Evolutionary conservation across 73 alveolate genomes (phyloP).

Genomic region (Stentor roeselii): DNA sequence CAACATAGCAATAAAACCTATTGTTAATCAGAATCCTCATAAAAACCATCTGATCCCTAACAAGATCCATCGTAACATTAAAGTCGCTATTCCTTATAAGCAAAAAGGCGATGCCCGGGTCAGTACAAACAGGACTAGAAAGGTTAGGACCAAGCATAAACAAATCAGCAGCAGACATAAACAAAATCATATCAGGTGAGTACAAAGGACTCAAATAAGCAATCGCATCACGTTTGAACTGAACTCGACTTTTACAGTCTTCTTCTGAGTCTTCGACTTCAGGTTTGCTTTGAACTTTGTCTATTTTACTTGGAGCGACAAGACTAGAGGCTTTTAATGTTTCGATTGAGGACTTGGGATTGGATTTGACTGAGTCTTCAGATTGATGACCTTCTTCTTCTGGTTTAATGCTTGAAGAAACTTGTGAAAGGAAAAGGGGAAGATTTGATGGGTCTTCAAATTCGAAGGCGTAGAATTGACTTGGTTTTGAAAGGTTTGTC

Average conservation of each 20-base stretch:
- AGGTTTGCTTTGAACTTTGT: not conserved
- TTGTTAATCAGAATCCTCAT: not conserved
- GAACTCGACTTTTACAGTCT: not conserved
- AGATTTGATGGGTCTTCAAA: not conserved
- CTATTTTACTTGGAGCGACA: not conserved
- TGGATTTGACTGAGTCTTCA: not conserved
- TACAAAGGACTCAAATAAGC: not conserved
- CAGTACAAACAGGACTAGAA: not conserved
- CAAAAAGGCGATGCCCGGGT: constrained; percentile 18
- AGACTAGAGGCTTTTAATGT: constrained; percentile 6
- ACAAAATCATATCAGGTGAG: constrained; percentile 27
- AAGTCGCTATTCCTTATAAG: not conserved
- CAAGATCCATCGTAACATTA: constrained; percentile 11
- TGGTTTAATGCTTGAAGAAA: not conserved
- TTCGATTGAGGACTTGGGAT: not conserved
- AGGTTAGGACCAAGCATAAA: not conserved
- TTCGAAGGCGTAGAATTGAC: not conserved
- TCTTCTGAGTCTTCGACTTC: constrained; percentile 1
- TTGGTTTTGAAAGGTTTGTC: not conserved
- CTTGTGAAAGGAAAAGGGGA: not conserved
- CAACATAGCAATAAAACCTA: not conserved
- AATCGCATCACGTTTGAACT: not conserved
- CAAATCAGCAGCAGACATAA: constrained; percentile 6
- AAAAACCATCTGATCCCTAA: not conserved
- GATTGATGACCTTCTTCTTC: constrained; percentile 20